phyloP scores from a whole-genome alignment of 139 green algal species.

The Dunaliella primolecta region DNA sequence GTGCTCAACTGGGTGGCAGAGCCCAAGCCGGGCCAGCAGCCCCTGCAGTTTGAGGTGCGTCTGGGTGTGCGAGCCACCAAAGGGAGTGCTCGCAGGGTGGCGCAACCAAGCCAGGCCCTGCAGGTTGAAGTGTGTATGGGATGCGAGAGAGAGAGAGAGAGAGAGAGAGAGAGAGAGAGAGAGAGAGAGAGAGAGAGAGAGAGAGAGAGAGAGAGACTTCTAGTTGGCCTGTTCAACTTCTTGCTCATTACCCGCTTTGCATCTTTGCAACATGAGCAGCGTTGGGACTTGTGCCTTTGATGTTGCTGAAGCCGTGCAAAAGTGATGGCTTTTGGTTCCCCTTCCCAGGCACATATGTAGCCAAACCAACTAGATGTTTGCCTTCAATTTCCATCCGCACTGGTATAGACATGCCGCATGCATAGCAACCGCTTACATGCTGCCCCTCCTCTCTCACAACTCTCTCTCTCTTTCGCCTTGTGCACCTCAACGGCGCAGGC shows the following conservation, averaged over 20 bases:
- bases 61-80: constrained; percentile 6
- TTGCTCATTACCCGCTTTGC: neutral
- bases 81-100: neutral
- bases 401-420: neutral
- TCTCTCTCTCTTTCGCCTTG: neutral
- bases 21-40: constrained; percentile 63
- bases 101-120: neutral
- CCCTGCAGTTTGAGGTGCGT: constrained; percentile 60
- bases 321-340: too few species aligned
- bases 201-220: neutral
- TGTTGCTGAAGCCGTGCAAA: too few species aligned
- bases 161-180: neutral
- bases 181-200: neutral
- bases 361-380: too few species aligned
- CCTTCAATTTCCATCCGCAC: too few species aligned
- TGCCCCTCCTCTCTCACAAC: neutral
- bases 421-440: neutral
- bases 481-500: constrained; percentile 9
- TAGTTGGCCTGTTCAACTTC: neutral
- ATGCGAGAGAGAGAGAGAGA: neutral
- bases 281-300: too few species aligned
- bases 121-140: neutral
- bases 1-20: constrained; percentile 95
- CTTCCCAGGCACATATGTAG: too few species aligned
- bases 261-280: too few species aligned